Conservation (phyloP, 805 yeast species). For the Kregervanrija fluxuum region DNA sequence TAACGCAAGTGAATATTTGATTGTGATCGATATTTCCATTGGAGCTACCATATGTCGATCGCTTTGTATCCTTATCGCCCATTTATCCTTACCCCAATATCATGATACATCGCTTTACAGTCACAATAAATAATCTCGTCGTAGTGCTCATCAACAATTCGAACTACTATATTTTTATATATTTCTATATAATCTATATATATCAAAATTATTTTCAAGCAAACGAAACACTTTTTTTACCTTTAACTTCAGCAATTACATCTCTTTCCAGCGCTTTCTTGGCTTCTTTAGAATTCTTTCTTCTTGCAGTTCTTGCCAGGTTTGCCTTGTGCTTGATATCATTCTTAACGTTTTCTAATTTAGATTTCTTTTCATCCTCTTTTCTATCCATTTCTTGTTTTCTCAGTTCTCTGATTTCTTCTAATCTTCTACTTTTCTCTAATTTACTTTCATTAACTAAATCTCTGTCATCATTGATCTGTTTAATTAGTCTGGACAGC, state of each 20-base stretch:
- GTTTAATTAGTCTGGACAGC: conserved; percentile 63
- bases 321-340: conserved; percentile 71
- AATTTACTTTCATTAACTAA: conserved; percentile 77
- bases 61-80: too few species aligned
- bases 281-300: conserved; percentile 41
- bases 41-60: too few species aligned
- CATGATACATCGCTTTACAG: too few species aligned
- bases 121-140: too few species aligned
- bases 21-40: too few species aligned
- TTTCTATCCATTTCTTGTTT: conserved; percentile 81
- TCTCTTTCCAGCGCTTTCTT: conserved; percentile 20
- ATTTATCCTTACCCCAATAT: too few species aligned
- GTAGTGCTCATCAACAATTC: background rate
- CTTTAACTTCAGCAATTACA: conserved; percentile 17
- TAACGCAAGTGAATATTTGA: too few species aligned
- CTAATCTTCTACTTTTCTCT: conserved; percentile 83
- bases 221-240: conserved; percentile 42
- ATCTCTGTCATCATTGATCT: conserved; percentile 78
- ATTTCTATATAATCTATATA: background rate
- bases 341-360: conserved; percentile 67
- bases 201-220: conserved; percentile 26
- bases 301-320: conserved; percentile 60
- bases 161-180: background rate
- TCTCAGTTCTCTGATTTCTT: conserved; percentile 81
- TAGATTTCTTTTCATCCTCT: conserved; percentile 61